Percentiles rank a stretch among this genome's conserved stretches.
Conservation (phyloP, 1,139 yeast genomes). For the Sugiyamaella castrensis region DNA sequence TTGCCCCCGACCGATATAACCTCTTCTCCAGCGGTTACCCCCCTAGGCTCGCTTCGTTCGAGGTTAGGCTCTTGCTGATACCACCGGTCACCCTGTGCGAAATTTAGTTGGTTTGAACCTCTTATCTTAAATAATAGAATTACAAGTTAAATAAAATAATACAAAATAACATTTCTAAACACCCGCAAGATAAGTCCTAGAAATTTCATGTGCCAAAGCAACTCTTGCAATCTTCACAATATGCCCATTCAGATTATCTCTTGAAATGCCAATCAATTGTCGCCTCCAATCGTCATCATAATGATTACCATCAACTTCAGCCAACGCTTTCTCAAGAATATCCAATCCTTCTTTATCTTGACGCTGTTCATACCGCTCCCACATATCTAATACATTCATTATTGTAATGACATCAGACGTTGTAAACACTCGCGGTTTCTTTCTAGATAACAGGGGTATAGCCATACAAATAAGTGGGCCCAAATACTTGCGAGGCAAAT, state of each 20-base stretch:
- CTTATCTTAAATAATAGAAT: too few relatives aligned
- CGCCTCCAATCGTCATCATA: constrained; percentile 19
- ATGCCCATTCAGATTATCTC: constrained; percentile 1
- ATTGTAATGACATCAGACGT: constrained; percentile 46
- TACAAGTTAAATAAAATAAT: neutral
- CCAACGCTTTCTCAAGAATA: constrained; percentile 15
- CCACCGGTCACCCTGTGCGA: too few relatives aligned
- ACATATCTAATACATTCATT: constrained; percentile 49
- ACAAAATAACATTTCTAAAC: constrained; percentile 11
- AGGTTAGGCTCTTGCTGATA: too few relatives aligned
- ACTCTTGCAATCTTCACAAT: constrained; percentile 21
- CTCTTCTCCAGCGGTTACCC: too few relatives aligned
- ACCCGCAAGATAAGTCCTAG: constrained; percentile 28
- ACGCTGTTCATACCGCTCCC: constrained; percentile 37
- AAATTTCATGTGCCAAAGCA: constrained; percentile 25
- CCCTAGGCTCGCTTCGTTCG: too few relatives aligned
- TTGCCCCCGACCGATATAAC: too few relatives aligned
- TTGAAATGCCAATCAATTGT: neutral
- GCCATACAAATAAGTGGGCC: constrained; percentile 39
- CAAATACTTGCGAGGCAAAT: constrained; percentile 57
- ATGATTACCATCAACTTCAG: neutral
- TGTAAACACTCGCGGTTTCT: constrained; percentile 23
- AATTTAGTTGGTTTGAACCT: too few relatives aligned
- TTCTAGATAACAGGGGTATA: constrained; percentile 23
- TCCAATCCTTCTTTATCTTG: constrained; percentile 4